Base-by-base conservation (phyloP, 2,329 filamentous ascomycete genomes). In the Teratosphaeria viscida region DNA sequence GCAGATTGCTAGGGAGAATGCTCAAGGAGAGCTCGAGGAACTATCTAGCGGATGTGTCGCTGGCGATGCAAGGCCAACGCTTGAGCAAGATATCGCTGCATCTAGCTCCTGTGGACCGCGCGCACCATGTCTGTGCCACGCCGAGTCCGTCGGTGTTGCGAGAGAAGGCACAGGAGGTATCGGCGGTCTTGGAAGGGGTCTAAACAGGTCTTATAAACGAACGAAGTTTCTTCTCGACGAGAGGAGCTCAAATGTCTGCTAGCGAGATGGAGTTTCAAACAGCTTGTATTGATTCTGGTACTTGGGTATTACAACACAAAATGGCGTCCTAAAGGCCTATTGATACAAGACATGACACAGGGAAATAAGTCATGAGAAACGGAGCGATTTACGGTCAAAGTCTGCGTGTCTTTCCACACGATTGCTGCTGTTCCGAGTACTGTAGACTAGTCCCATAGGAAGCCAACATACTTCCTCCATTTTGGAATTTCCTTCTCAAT, bases 381-480 rank as follows among this genome's bases (percentile, higher is more conserved):
- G 43, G 7, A 19, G 5, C 19, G 43, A 49, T 8, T 3, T 19
- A 49, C n/a, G 11, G 5, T 2, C 37, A 16, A 12, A 16, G 16
- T 43, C 11, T 43, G 5, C 5, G 37, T 43, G 11, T 6, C 4
- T 7, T 29, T 29, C 29, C 29, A 5, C 29, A 29, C 16, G 16
- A 39, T 39, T 19, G 43, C 43, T 3, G 16, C 43, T 49, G 43
- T 49, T n/a, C 23, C 6, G n/a, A 49, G n/a, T 49, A 49, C 16
- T 23, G 43, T 49, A 43, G 10, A 43, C n/a, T 19, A 66, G 59
- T 66, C 66, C 65, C 65, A 67, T 14, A 67, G 37, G 54, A 63
- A 60, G 11, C 64, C 63, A 32, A 66, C 52, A 47, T 58, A 61
- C 47, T 62, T 63, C 49, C 58, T 52, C 59, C 63, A 66, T 8